phyloP scores from a whole-genome alignment of 306 rosid genomes.

The Lathyrus oleraceus region DNA sequence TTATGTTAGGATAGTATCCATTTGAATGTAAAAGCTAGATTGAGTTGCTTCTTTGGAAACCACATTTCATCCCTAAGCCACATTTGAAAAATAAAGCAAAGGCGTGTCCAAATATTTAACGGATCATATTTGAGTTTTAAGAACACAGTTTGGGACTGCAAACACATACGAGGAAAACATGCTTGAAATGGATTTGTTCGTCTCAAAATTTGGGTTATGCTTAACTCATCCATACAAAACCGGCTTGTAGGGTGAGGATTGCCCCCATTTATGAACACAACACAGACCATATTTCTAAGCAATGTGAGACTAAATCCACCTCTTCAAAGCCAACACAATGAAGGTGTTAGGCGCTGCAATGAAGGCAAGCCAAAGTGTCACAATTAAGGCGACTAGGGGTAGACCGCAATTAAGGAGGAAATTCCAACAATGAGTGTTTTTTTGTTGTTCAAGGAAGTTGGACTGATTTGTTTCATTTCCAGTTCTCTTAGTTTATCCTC shows the following conservation, averaged over 20 bases:
- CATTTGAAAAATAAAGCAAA: not conserved
- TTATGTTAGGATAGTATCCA: not conserved
- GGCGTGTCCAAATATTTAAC: not conserved
- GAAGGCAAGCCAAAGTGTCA: too few relatives aligned
- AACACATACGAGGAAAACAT: not conserved
- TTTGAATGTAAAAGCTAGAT: not conserved
- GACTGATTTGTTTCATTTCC: slow-evolving; percentile 22
- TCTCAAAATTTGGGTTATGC: too few relatives aligned
- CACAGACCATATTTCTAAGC: too few relatives aligned
- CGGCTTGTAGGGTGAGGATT: too few relatives aligned
- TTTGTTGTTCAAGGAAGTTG: slow-evolving; percentile 7
- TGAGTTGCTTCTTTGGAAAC: not conserved
- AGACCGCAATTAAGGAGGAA: too few relatives aligned
- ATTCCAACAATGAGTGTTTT: not conserved
- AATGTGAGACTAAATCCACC: too few relatives aligned
- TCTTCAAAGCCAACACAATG: too few relatives aligned
- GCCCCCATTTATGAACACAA: too few relatives aligned
- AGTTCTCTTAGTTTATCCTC: slow-evolving; percentile 13
- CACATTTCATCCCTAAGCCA: not conserved
- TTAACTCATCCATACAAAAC: too few relatives aligned
- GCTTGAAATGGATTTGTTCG: not conserved
- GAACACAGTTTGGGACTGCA: not conserved
- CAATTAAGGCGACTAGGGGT: too few relatives aligned
- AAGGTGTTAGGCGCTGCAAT: too few relatives aligned
- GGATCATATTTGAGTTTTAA: not conserved